phyloP scores from a whole-genome alignment of 202 grass and related monocot species.

The Panicum virgatum region DNA sequence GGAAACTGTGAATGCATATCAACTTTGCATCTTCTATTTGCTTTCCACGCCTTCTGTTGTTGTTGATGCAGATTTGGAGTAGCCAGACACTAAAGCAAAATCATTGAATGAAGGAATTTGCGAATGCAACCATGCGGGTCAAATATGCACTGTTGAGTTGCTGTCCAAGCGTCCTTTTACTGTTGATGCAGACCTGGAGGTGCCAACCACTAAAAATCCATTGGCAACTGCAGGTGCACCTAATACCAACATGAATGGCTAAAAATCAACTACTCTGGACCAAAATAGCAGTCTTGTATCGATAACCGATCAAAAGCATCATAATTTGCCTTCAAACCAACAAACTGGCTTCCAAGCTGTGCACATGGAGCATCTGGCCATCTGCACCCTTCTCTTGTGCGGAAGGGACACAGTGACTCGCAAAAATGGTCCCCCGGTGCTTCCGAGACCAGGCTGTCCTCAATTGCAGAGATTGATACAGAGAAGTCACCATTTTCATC shows the following conservation, averaged over 20 bases:
- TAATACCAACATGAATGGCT: background rate
- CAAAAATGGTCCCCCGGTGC: conserved; percentile 56
- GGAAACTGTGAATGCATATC: background rate
- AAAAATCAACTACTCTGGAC: conserved; percentile 51
- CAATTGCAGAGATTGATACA: conserved; percentile 80
- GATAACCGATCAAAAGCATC: conserved; percentile 89
- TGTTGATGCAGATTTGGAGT: conserved; percentile 29
- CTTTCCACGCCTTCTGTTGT: background rate
- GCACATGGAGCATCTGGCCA: conserved; percentile 90
- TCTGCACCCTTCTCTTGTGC: conserved; percentile 80
- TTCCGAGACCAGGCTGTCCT: conserved; percentile 59
- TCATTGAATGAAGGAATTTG: conserved; percentile 7
- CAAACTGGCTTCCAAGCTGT: conserved; percentile 88
- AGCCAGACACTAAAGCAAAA: conserved; percentile 20
- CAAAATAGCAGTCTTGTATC: conserved; percentile 85
- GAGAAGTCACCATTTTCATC: conserved; percentile 61
- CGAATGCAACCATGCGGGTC: background rate
- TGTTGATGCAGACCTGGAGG: conserved; percentile 6
- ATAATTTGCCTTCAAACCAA: conserved; percentile 93
- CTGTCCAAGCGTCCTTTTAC: background rate
- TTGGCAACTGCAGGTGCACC: conserved; percentile 32
- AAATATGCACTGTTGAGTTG: background rate
- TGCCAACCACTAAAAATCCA: conserved; percentile 31
- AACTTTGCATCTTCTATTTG: conserved; percentile 29
- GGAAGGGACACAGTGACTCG: conserved; percentile 76